A percentile compares a stretch with the other conserved stretches of the same genome.
These are phyloP conservation scores for Alternaria sp. DNA, from an alignment of 2,329 filamentous ascomycete genomes.

Conservation along the genomic window DNA sequence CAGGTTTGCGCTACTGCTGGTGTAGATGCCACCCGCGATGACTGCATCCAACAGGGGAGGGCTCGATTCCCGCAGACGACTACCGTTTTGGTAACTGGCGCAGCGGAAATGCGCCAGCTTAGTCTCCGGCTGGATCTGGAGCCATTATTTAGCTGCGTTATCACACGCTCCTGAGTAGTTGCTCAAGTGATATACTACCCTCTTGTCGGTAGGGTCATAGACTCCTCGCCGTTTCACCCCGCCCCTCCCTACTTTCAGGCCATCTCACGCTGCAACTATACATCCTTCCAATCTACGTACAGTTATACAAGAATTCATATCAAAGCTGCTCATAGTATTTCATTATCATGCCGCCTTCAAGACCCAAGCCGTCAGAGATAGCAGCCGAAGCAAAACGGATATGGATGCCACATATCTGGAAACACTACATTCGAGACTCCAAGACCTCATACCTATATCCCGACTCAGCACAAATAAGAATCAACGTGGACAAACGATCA, in stretches of 20 bases:
- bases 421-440: constrained; percentile 63
- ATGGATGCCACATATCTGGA: constrained; percentile 71
- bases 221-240: constrained; percentile 13
- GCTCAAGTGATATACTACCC: constrained; percentile 41
- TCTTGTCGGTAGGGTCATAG: constrained; percentile 29
- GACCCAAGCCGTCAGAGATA: constrained; percentile 72
- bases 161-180: constrained; percentile 37
- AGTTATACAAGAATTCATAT: constrained; percentile 10
- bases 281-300: constrained; percentile 13
- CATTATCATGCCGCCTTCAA: constrained; percentile 63
- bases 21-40: constrained; percentile 31
- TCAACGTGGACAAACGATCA: constrained; percentile 58
- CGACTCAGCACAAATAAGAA: constrained; percentile 48
- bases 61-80: constrained; percentile 39
- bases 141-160: constrained; percentile 42
- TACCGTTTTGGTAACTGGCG: constrained; percentile 40
- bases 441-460: constrained; percentile 67
- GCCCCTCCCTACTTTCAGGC: constrained; percentile 17
- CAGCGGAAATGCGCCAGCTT: constrained; percentile 31
- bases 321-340: constrained; percentile 8
- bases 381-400: constrained; percentile 76
- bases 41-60: constrained; percentile 36
- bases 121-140: constrained; percentile 40
- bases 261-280: constrained; percentile 5
- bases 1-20: constrained; percentile 21